These are phyloP conservation scores for Candida yuanshanica DNA, from an alignment of 805 yeast genomes.

Conservation along the genomic window DNA sequence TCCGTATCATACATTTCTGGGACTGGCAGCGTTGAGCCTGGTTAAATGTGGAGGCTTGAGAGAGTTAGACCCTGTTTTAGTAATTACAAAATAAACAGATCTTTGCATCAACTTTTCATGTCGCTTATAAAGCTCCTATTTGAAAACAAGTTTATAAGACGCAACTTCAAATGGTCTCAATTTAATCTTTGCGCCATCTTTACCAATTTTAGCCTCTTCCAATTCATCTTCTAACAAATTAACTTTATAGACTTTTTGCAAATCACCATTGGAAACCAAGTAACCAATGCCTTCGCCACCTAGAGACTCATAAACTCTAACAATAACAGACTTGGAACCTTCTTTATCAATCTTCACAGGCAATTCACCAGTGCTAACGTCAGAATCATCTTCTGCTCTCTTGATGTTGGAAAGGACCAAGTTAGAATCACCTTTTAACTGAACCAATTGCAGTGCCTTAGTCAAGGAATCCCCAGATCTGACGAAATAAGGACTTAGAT, in stretches of 20 bases:
- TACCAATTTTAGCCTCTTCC: slow-evolving; percentile 22
- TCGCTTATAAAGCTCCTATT: neutral
- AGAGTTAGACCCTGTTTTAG: neutral
- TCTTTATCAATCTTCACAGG: slow-evolving; percentile 38
- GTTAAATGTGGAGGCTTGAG: neutral
- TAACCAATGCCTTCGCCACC: slow-evolving; percentile 69
- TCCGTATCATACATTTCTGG: slow-evolving; percentile 53
- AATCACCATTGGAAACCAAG: slow-evolving; percentile 36
- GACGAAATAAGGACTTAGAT: slow-evolving; percentile 12
- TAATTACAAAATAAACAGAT: neutral
- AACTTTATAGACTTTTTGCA: slow-evolving; percentile 25
- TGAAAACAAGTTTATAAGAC: slow-evolving; percentile 28
- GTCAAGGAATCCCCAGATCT: slow-evolving; percentile 12
- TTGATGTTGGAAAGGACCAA: slow-evolving; percentile 73
- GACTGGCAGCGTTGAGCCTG: neutral
- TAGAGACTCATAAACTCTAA: slow-evolving; percentile 79
- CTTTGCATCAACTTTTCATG: neutral
- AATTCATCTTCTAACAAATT: slow-evolving; percentile 35
- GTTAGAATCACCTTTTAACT: slow-evolving; percentile 42
- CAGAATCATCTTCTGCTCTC: slow-evolving; percentile 80
- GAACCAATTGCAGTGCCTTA: slow-evolving; percentile 26
- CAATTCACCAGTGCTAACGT: slow-evolving; percentile 37
- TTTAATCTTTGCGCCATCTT: slow-evolving; percentile 26
- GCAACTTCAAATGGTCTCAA: slow-evolving; percentile 80
- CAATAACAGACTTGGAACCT: slow-evolving; percentile 49